These are phyloP conservation scores for Stephania yunnanensis DNA, from an alignment of 164 flowering plant genomes.

Conservation along the genomic window DNA sequence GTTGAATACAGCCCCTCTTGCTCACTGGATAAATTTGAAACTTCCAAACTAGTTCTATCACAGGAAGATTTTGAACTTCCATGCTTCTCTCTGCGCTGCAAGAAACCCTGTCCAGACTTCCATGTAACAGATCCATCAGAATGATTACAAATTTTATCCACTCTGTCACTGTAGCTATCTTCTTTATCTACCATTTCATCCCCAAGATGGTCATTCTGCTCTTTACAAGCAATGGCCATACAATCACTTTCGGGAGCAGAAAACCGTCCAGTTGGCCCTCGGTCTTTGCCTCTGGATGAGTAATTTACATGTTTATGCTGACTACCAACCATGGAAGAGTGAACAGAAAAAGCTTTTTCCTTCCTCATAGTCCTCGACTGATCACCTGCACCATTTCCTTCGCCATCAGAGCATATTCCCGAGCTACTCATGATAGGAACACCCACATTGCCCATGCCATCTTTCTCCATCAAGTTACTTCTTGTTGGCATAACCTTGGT, in stretches of 20 bases:
- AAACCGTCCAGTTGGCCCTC: conserved; percentile 17
- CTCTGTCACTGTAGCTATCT: conserved; percentile 22
- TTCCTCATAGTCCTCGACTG: conserved; percentile 31
- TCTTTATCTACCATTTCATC: conserved; percentile 23
- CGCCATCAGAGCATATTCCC: conserved; percentile 43
- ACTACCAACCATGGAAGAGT: conserved; percentile 35
- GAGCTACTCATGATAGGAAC: conserved; percentile 29
- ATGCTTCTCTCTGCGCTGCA: conserved; percentile 43
- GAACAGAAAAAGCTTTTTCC: conserved; percentile 26
- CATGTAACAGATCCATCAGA: conserved; percentile 36
- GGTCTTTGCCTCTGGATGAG: conserved; percentile 24
- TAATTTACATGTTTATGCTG: conserved; percentile 28
- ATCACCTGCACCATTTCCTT: conserved; percentile 40
- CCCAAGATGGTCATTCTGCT: not conserved
- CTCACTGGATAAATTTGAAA: conserved; percentile 27
- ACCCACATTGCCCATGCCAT: conserved; percentile 29
- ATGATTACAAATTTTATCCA: conserved; percentile 25
- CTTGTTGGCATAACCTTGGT: conserved; percentile 38
- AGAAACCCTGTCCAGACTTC: conserved; percentile 45
- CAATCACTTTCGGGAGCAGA: conserved; percentile 24
- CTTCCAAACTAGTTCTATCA: conserved; percentile 32
- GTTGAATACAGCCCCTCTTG: conserved; percentile 16
- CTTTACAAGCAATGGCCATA: conserved; percentile 22
- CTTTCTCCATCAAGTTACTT: conserved; percentile 31
- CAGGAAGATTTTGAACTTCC: conserved; percentile 29